phyloP scores from a whole-genome alignment of 345 rosid genomes.

The Hypericum androsaemum region DNA sequence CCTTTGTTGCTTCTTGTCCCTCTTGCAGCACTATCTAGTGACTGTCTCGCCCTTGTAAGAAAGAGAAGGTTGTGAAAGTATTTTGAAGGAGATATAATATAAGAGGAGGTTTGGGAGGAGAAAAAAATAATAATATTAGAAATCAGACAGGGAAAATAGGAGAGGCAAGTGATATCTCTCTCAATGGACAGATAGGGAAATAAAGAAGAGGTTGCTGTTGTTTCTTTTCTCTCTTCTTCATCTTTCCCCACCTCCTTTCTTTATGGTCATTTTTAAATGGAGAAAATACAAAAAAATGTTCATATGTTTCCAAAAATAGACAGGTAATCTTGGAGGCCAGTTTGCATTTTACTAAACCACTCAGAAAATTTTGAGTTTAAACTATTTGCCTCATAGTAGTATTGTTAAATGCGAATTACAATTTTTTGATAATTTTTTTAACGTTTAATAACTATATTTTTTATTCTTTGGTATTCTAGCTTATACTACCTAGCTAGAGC shows the following conservation, averaged over 20 bases:
- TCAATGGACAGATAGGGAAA: constrained; percentile 9
- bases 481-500: too few relatives aligned
- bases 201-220: constrained; percentile 38
- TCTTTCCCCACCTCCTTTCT: constrained; percentile 24
- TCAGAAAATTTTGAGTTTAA: too few relatives aligned
- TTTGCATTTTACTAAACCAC: too few relatives aligned
- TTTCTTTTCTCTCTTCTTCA: constrained; percentile 32
- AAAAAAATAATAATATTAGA: constrained; percentile 10
- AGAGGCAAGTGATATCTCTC: constrained; percentile 20
- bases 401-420: too few relatives aligned
- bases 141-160: constrained; percentile 13
- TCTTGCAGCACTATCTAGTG: constrained; percentile 14
- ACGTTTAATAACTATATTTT: too few relatives aligned
- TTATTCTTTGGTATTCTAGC: too few relatives aligned
- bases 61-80: constrained; percentile 6
- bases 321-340: too few relatives aligned
- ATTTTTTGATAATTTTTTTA: too few relatives aligned
- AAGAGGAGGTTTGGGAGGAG: background rate
- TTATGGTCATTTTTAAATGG: constrained; percentile 6
- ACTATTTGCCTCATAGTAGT: too few relatives aligned
- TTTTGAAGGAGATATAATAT: background rate
- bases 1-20: constrained; percentile 13
- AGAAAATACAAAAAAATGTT: background rate
- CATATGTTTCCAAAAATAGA: too few relatives aligned
- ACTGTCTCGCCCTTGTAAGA: constrained; percentile 7